A percentile compares a stretch with the other conserved stretches of the same genome.
These are phyloP conservation scores for Ambrosia trifida DNA, from an alignment of 129 eudicot species.

Conservation along the genomic window DNA sequence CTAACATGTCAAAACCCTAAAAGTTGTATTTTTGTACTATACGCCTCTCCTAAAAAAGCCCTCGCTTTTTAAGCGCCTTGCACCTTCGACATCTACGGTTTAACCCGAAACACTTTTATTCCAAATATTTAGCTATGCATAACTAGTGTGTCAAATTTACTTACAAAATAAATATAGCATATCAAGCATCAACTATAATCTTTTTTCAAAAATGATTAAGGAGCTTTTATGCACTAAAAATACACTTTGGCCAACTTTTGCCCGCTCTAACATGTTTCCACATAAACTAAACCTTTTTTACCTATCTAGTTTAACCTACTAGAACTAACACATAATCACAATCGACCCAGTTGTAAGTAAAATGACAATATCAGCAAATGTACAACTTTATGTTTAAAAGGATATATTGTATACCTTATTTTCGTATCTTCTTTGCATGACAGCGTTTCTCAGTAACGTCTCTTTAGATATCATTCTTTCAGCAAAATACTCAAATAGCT, in stretches of 20 bases:
- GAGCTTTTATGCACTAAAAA: background rate
- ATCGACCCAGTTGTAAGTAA: background rate
- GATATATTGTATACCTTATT: slow-evolving; percentile 42
- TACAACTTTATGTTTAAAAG: slow-evolving; percentile 8
- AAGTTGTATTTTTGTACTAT: too few species aligned
- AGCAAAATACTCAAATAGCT: slow-evolving; percentile 72
- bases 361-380: background rate
- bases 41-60: too few species aligned
- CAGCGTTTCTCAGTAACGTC: slow-evolving; percentile 64
- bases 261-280: background rate
- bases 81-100: background rate
- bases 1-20: too few species aligned
- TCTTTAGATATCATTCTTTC: slow-evolving; percentile 81
- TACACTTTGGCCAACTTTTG: background rate
- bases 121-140: too few species aligned
- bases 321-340: background rate
- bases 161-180: background rate
- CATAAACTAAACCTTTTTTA: background rate
- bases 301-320: background rate
- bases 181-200: background rate
- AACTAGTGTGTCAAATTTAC: too few species aligned
- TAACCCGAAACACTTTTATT: too few species aligned
- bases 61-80: too few species aligned
- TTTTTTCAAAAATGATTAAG: background rate
- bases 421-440: slow-evolving; percentile 63